Conservation (phyloP, 1,284 basidiomycete species). For the Ceratobasidium papillatum region DNA sequence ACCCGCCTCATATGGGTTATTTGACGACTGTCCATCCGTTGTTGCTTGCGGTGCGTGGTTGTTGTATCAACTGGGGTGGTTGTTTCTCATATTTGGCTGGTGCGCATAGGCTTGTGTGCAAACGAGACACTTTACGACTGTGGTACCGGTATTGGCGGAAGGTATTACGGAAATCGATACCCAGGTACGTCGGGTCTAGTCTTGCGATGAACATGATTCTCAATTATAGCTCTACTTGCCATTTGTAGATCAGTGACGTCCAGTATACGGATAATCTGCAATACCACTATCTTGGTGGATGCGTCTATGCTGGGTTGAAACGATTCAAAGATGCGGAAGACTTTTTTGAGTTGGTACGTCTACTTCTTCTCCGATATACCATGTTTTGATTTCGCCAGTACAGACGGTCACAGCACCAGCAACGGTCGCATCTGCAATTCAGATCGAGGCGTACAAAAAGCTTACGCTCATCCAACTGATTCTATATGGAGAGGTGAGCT, state of each 20-base stretch:
- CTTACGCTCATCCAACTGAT: constrained; percentile 78
- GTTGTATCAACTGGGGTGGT: neutral
- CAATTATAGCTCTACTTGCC: neutral
- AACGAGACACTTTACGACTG: constrained; percentile 61
- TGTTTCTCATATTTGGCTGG: neutral
- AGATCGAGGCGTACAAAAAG: constrained; percentile 88
- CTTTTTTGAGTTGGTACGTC: constrained; percentile 71
- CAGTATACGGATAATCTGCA: constrained; percentile 76
- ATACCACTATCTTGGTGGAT: constrained; percentile 79
- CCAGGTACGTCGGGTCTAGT: constrained; percentile 56
- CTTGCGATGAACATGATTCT: neutral
- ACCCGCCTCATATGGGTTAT: constrained; percentile 63
- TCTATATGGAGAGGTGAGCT: constrained; percentile 68
- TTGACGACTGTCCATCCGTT: constrained; percentile 75
- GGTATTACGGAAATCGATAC: constrained; percentile 61
- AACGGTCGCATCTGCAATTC: constrained; percentile 69
- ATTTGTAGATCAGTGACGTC: constrained; percentile 52
- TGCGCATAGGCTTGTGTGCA: constrained; percentile 55
- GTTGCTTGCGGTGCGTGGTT: constrained; percentile 56
- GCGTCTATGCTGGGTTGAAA: constrained; percentile 67
- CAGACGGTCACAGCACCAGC: constrained; percentile 61
- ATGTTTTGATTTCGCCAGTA: neutral
- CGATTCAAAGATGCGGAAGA: constrained; percentile 72
- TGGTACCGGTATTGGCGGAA: constrained; percentile 64
- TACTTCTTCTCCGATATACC: neutral